Evolutionary conservation across 805 yeast species (phyloP).

Genomic region (Saccharomycopsis capsularis): DNA sequence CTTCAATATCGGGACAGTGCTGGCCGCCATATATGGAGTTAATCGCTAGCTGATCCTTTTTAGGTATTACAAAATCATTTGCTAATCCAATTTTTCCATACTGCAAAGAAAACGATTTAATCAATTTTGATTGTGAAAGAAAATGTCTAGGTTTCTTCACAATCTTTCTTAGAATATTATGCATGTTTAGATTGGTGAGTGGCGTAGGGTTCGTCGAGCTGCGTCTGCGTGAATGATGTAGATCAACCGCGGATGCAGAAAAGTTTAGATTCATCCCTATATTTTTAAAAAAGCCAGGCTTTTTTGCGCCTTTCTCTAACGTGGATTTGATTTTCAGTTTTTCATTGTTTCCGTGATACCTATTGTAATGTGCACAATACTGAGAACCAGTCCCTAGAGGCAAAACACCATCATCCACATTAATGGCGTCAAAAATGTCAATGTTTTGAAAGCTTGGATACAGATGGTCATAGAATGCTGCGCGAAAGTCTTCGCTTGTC

Average conservation of each 20-base stretch:
- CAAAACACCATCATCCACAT: slow-evolving; percentile 18
- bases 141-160: slow-evolving; percentile 11
- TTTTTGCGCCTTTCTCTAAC: slow-evolving; percentile 5
- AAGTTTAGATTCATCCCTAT: background rate
- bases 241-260: slow-evolving; percentile 4
- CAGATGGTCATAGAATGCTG: slow-evolving; percentile 9
- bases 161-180: slow-evolving; percentile 13
- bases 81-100: slow-evolving; percentile 21
- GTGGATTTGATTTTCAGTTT: slow-evolving; percentile 9
- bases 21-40: background rate
- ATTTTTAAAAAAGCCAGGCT: slow-evolving; percentile 11
- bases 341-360: slow-evolving; percentile 16
- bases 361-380: slow-evolving; percentile 14
- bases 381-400: slow-evolving; percentile 17
- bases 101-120: slow-evolving; percentile 19
- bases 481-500: background rate
- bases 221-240: background rate
- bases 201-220: background rate
- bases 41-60: slow-evolving; percentile 9
- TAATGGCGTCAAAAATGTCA: slow-evolving; percentile 17
- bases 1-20: slow-evolving; percentile 1
- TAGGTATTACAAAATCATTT: slow-evolving; percentile 13
- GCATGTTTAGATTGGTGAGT: slow-evolving; percentile 14
- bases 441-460: slow-evolving; percentile 10
- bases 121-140: slow-evolving; percentile 3